Evolutionary conservation across 768 basidiomycete species (phyloP).

Genomic region (Obba rivulosa): DNA sequence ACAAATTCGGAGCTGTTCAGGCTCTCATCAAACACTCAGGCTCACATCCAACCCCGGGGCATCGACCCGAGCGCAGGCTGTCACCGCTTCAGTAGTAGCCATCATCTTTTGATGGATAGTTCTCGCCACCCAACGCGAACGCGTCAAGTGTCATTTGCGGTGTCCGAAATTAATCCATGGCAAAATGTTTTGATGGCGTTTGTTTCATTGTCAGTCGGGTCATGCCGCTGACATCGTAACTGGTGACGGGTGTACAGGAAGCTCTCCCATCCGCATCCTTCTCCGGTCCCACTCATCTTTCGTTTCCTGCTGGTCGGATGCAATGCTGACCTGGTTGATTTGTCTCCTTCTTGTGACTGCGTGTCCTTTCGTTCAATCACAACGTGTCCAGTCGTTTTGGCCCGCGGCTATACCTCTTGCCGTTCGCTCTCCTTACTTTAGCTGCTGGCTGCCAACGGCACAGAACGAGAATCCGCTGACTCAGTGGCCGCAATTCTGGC

Average conservation of each 20-base stretch:
- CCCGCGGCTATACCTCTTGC: slow-evolving; percentile 21
- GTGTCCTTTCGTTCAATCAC: neutral
- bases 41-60: too few species aligned
- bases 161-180: too few species aligned
- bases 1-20: too few species aligned
- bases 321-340: neutral
- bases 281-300: neutral
- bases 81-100: too few species aligned
- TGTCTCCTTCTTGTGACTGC: slow-evolving; percentile 1
- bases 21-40: too few species aligned
- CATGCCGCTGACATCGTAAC: neutral
- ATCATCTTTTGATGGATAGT: too few species aligned
- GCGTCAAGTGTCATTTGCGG: too few species aligned
- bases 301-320: neutral
- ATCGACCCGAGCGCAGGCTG: too few species aligned
- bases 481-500: slow-evolving; percentile 17
- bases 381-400: slow-evolving; percentile 6
- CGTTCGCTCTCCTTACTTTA: slow-evolving; percentile 23
- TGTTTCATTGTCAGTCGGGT: too few species aligned
- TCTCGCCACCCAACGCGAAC: too few species aligned
- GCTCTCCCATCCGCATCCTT: neutral
- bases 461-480: slow-evolving; percentile 2
- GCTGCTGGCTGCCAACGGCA: slow-evolving; percentile 11
- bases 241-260: neutral
- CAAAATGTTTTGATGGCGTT: too few species aligned